phyloP scores from a whole-genome alignment of 805 yeast species.

The Wickerhamiella parazyma region DNA sequence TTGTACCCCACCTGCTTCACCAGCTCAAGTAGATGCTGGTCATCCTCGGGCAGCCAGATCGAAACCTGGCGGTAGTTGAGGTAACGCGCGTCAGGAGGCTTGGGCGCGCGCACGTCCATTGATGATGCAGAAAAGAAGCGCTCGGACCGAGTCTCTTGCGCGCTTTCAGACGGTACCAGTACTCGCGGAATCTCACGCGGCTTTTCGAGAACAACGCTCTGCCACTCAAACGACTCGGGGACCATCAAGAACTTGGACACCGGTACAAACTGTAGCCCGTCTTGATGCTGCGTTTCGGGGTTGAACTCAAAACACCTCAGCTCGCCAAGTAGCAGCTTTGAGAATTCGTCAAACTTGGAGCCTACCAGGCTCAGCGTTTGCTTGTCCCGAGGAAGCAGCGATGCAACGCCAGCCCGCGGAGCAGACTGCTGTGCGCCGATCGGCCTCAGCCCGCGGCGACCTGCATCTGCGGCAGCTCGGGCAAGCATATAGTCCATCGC shows the following conservation, averaged over 20 bases:
- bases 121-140: slow-evolving; percentile 5
- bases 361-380: not conserved
- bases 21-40: slow-evolving; percentile 58
- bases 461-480: slow-evolving; percentile 34
- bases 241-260: slow-evolving; percentile 18
- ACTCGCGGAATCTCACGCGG: slow-evolving; percentile 18
- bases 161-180: slow-evolving; percentile 16
- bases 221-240: slow-evolving; percentile 23
- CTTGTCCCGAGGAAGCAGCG: not conserved
- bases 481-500: slow-evolving; percentile 43
- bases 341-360: not conserved
- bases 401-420: not conserved
- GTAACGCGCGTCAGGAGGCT: slow-evolving; percentile 74
- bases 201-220: slow-evolving; percentile 21
- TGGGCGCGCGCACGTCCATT: slow-evolving; percentile 59
- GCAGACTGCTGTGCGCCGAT: not conserved
- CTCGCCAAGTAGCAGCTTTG: not conserved
- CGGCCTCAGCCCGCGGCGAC: slow-evolving; percentile 42
- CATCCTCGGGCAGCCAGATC: slow-evolving; percentile 93
- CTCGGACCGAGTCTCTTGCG: slow-evolving; percentile 16
- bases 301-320: not conserved
- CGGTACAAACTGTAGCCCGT: not conserved
- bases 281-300: not conserved
- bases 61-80: slow-evolving; percentile 80
- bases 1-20: slow-evolving; percentile 81